Base-by-base conservation (phyloP, 2,329 filamentous ascomycete genomes). In the Clarireedia sp. region DNA sequence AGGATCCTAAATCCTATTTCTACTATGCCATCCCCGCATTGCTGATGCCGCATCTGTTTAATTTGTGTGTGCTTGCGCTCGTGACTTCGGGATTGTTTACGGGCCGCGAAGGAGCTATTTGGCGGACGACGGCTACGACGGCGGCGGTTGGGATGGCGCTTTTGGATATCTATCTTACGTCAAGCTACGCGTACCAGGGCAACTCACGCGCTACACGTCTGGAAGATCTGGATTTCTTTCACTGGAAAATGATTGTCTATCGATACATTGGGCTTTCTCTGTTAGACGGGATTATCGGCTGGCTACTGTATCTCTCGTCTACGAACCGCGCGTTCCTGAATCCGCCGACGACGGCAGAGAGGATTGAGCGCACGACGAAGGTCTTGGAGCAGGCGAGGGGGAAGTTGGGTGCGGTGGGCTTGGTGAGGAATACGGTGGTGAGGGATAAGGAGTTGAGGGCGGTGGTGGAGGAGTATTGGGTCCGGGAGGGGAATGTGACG, bases 21-120 rank as follows among this genome's bases (percentile, higher is more conserved):
- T 80, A 88, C 68, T 97, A 95, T 72, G 85, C 87, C 14, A 72
- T 95, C 0, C 88, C 92, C 0, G 76, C 81, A 24, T 73, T 95
- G 7, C 65, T 91, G 1, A 75, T 82, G 14, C 86, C 89, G n/a
- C 92, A 99, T 71, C 74, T 97, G 8, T 67, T 84, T 48, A 94
- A 96, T 72, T 78, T 96, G 50, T 71, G 81, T 54, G 71, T 85
- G 47, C 72, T 96, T 17, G 89, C 88, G 4, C 64, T 89, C 45
- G 83, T 82, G 0, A 97, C 92, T 0, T 90, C 87, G 0, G 74
- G 79, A 2, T 68, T 81, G 0, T 67, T 92, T 50, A 79, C 82
- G 0, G 87, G 87, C 21, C 71, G 73, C 38, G 79, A 85, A 56
- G 85, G 82, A 4, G 73, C 75, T 14, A 74, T 79, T 53, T 96